Base-by-base conservation (phyloP, 805 yeast species). In the Pichia exigua region DNA sequence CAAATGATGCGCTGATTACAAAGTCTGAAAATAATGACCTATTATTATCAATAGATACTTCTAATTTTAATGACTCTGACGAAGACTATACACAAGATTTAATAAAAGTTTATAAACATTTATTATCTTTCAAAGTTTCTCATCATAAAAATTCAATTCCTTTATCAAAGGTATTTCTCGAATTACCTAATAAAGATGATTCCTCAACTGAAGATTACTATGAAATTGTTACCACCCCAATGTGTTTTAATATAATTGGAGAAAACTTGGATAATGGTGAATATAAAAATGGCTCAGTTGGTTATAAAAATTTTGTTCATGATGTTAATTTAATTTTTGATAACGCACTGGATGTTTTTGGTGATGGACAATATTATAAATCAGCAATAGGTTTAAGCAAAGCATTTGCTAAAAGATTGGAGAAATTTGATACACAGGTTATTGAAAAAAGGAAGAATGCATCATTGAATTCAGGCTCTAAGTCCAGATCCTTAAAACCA, bases 301-400 rank as follows among this genome's bases (percentile, higher is more conserved):
- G 71, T 40, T 74, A 88, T 52, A 78, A 76, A 39, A 79, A 74
- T 46, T 86, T 89, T 60, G 69, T 76, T 51, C 75, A 73, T 21
- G 85, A 83, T 48, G 72, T 85, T 8, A 69, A 72, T 28, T 69
- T 83, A 48, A 82, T 92, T 15, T 90, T 91, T 69, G 62, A 73
- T 44, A 94, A 94, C 67, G 96, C 97, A 2, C 81, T 81, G 62
- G 65, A 75, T 1, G 92, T 82, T 67, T 92, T 91, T 65, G 85
- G 82, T 54, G 85, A 85, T 48, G 80, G 78, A 1, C 80, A 94
- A 49, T 82, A 91, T 42, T 81, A 82, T 61, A 78, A 78, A 54
- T 95, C 89, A 67, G 84, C 97, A 0, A 68, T 65, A 40, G 75
- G 77, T 44, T 73, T 94, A 48, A 74, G 78, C 54, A 73, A 73